Evolutionary conservation across 179 eudicot species (phyloP).

Genomic region (Amaranthus tricolor): DNA sequence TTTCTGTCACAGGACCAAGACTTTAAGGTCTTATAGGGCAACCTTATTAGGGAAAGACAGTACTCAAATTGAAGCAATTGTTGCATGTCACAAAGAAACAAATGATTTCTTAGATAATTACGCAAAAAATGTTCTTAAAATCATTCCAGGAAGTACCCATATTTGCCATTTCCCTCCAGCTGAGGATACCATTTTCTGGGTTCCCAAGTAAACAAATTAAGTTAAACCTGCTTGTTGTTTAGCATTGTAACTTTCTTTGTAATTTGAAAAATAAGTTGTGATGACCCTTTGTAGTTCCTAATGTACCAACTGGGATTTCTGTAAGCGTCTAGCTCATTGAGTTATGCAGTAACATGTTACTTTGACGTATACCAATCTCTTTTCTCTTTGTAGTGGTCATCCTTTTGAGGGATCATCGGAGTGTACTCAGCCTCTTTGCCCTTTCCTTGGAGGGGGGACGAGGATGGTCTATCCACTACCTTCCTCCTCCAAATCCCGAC

Average conservation of each 20-base stretch:
- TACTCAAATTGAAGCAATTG: constrained; percentile 40
- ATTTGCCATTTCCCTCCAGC: constrained; percentile 23
- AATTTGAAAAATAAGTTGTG: background rate
- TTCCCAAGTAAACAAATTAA: background rate
- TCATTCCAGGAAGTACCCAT: constrained; percentile 18
- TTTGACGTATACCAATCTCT: too few relatives aligned
- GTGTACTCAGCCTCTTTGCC: too few relatives aligned
- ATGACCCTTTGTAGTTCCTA: background rate
- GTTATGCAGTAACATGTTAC: too few relatives aligned
- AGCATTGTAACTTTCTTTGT: too few relatives aligned
- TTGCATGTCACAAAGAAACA: constrained; percentile 52
- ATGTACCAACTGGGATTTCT: too few relatives aligned
- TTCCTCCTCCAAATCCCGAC: too few relatives aligned
- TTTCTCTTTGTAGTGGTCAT: too few relatives aligned
- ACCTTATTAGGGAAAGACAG: constrained; percentile 39
- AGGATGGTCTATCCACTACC: too few relatives aligned
- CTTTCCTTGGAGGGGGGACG: too few relatives aligned
- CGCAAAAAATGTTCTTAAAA: constrained; percentile 13
- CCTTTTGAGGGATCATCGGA: too few relatives aligned
- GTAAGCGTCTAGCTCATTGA: too few relatives aligned
- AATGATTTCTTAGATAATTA: constrained; percentile 12
- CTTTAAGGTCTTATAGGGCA: constrained; percentile 40
- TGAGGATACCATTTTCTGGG: constrained; percentile 19
- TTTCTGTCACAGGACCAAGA: constrained; percentile 50
- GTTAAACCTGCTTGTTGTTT: too few relatives aligned